These are phyloP conservation scores for Boletellus emodensis DNA, from an alignment of 768 basidiomycete genomes.

Conservation along the genomic window DNA sequence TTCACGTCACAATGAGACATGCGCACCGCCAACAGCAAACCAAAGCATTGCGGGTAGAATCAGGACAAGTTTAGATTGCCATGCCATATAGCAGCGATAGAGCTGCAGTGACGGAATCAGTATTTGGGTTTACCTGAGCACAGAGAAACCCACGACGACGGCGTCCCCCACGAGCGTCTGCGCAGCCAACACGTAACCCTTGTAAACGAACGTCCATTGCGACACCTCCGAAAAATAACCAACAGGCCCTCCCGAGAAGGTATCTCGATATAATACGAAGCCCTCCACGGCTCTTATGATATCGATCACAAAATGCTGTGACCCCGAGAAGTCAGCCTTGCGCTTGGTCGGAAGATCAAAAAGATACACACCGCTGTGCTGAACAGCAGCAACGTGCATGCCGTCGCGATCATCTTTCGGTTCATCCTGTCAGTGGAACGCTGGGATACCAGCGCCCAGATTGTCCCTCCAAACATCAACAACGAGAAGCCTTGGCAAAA, in stretches of 20 bases:
- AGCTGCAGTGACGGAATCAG: slow-evolving; percentile 1
- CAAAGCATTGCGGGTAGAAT: slow-evolving; percentile 24
- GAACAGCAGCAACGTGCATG: slow-evolving; percentile 19
- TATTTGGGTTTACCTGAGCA: background rate
- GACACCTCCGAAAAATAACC: slow-evolving; percentile 21
- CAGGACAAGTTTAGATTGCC: slow-evolving; percentile 22
- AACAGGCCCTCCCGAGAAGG: slow-evolving; percentile 16
- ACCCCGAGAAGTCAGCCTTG: background rate
- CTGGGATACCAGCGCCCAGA: slow-evolving; percentile 16
- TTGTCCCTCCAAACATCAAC: slow-evolving; percentile 27
- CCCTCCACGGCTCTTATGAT: slow-evolving; percentile 17
- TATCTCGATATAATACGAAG: slow-evolving; percentile 18
- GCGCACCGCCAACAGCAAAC: slow-evolving; percentile 21
- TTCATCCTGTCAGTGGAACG: slow-evolving; percentile 9
- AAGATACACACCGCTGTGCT: slow-evolving; percentile 20
- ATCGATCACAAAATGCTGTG: slow-evolving; percentile 17
- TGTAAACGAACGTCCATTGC: slow-evolving; percentile 24
- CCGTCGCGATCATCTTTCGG: slow-evolving; percentile 11
- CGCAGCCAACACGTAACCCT: slow-evolving; percentile 11
- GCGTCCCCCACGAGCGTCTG: slow-evolving; percentile 24
- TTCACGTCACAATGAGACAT: no score
- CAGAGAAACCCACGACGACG: slow-evolving; percentile 15
- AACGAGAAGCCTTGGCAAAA: slow-evolving; percentile 25
- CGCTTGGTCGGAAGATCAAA: background rate
- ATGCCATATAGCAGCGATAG: slow-evolving; percentile 24